Evolutionary conservation across 176 grass and related monocot species (phyloP).

Genomic region (Juncus inflexus): DNA sequence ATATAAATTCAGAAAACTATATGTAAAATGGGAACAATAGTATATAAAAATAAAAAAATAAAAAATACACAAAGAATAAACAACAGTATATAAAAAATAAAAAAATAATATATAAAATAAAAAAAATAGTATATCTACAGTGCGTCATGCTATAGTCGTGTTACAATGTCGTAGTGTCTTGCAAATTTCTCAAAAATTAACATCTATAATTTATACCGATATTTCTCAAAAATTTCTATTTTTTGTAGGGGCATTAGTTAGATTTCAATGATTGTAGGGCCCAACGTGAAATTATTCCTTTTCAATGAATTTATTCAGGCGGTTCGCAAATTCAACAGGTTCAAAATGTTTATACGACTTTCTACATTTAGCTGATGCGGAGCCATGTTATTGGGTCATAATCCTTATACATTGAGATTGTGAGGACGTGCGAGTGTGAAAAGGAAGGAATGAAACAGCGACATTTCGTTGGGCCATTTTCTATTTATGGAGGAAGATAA

Average conservation of each 20-base stretch:
- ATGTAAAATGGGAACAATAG: no score
- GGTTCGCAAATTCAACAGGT: slow-evolving; percentile 21
- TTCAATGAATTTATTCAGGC: slow-evolving; percentile 8
- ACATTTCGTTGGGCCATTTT: slow-evolving; percentile 12
- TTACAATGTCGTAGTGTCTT: no score
- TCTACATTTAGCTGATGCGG: neutral
- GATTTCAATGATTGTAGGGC: neutral
- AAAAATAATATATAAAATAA: no score
- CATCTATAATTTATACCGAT: no score
- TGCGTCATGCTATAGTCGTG: no score
- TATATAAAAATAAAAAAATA: no score
- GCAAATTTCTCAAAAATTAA: no score
- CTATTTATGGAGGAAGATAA: slow-evolving; percentile 9
- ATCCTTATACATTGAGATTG: neutral
- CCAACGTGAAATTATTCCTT: neutral
- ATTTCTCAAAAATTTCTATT: no score
- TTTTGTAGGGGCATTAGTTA: neutral
- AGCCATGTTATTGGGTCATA: neutral
- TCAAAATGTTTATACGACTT: slow-evolving; percentile 7
- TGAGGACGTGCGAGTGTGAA: neutral
- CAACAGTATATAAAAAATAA: no score
- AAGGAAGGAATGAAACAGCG: neutral
- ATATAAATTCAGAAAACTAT: no score
- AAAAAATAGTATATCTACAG: no score
- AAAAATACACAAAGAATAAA: no score